These are phyloP conservation scores for Chimonanthus praecox DNA, from an alignment of 164 flowering plant species.

Conservation along the genomic window DNA sequence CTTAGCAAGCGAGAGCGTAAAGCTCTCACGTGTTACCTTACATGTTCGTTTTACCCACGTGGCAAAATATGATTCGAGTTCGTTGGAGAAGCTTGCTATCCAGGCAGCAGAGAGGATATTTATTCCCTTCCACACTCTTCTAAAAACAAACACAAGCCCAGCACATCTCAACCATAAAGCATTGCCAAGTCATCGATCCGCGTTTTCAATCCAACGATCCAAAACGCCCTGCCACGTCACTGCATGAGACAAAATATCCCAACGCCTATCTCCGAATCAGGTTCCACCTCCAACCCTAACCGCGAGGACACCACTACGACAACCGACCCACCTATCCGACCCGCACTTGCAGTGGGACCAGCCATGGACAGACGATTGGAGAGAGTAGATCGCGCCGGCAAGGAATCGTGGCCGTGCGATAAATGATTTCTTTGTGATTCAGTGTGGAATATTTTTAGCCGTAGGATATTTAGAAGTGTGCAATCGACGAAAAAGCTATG, in stretches of 20 bases:
- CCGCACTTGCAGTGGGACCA: not conserved
- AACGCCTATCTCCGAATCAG: no score
- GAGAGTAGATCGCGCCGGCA: no score
- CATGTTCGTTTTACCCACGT: no score
- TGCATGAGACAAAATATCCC: not conserved
- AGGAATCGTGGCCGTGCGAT: not conserved
- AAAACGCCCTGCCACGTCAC: not conserved
- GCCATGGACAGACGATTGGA: no score
- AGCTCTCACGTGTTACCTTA: no score
- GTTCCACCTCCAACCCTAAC: not conserved
- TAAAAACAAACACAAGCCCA: constrained; percentile 50
- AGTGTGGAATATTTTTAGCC: not conserved
- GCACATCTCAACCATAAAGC: constrained; percentile 28
- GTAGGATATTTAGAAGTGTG: no score
- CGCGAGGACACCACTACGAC: not conserved
- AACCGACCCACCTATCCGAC: not conserved
- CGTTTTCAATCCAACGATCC: constrained; percentile 29
- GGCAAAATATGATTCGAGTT: no score
- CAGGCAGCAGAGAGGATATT: constrained; percentile 11
- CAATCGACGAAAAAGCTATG: no score
- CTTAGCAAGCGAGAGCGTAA: no score
- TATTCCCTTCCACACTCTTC: constrained; percentile 14
- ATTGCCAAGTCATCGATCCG: constrained; percentile 59
- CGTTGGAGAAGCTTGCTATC: constrained; percentile 23
- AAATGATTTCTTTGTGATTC: not conserved